phyloP scores from a whole-genome alignment of 1,284 basidiomycete genomes.

The Cerioporus squamosus region DNA sequence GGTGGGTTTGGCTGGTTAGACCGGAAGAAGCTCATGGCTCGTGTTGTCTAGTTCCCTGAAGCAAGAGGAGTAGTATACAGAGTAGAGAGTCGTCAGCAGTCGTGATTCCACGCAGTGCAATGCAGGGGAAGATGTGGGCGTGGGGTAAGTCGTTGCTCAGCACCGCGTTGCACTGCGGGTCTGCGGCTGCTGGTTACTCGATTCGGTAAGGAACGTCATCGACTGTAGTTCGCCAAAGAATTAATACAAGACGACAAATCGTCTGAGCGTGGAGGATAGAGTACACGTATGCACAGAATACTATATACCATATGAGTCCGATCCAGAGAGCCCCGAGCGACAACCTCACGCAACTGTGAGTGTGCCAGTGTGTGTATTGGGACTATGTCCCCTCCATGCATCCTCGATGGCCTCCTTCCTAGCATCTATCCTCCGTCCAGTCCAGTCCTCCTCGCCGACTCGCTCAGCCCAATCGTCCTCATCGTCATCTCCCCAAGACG shows the following conservation, averaged over 20 bases:
- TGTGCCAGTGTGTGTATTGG: slow-evolving; percentile 3
- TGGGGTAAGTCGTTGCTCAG: too few relatives aligned
- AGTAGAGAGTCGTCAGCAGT: neutral
- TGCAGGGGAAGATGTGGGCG: too few relatives aligned
- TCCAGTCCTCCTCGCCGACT: slow-evolving; percentile 53
- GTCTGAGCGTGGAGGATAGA: too few relatives aligned
- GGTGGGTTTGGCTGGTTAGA: slow-evolving; percentile 9
- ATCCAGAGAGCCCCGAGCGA: neutral
- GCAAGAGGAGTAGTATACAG: neutral
- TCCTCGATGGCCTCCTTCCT: slow-evolving; percentile 37
- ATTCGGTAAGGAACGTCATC: too few relatives aligned
- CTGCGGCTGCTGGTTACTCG: too few relatives aligned
- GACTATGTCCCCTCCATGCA: slow-evolving; percentile 28
- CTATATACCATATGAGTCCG: too few relatives aligned
- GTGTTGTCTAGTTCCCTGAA: neutral
- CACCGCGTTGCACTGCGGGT: too few relatives aligned
- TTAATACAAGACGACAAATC: too few relatives aligned
- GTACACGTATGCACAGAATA: too few relatives aligned
- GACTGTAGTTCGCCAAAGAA: too few relatives aligned
- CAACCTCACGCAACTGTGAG: slow-evolving; percentile 8
- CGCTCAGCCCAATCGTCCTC: slow-evolving; percentile 56
- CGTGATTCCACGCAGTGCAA: neutral
- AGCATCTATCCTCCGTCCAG: slow-evolving; percentile 44
- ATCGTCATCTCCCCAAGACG: slow-evolving; percentile 56
- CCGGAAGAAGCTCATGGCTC: slow-evolving; percentile 12